Conservation (phyloP, 1,284 basidiomycete species). For the Puccinia novopanici region DNA sequence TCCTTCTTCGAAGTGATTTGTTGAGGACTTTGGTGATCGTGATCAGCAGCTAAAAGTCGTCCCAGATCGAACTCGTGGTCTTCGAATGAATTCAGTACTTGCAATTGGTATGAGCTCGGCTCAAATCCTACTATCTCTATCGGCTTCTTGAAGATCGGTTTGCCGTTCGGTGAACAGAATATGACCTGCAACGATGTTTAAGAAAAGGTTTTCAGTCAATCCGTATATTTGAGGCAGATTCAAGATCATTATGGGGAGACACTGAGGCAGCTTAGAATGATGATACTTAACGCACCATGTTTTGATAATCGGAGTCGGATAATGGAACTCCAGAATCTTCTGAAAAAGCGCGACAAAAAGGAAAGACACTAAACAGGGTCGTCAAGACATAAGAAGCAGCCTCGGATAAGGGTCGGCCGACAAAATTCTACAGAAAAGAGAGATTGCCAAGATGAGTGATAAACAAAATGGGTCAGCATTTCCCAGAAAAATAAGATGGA, state of each 20-base stretch:
- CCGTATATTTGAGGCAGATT: background rate
- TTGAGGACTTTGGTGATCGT: no score
- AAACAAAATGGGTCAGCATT: background rate
- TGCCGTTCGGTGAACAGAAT: slow-evolving; percentile 30
- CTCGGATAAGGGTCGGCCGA: slow-evolving; percentile 68
- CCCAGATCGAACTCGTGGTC: slow-evolving; percentile 50
- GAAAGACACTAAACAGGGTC: slow-evolving; percentile 71
- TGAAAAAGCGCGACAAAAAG: slow-evolving; percentile 76
- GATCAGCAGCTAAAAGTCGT: background rate
- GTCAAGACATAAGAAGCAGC: slow-evolving; percentile 69
- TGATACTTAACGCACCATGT: slow-evolving; percentile 53
- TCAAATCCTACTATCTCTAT: slow-evolving; percentile 26
- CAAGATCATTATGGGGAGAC: background rate
- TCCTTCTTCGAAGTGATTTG: background rate
- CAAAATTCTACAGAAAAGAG: slow-evolving; percentile 66
- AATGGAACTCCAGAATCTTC: slow-evolving; percentile 62
- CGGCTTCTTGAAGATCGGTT: slow-evolving; percentile 34
- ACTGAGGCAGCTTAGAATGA: background rate
- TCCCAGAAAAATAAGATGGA: background rate
- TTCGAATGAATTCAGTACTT: slow-evolving; percentile 49
- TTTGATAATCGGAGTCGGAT: slow-evolving; percentile 38
- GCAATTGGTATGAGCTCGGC: slow-evolving; percentile 31
- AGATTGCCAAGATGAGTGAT: slow-evolving; percentile 43
- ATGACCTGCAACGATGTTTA: slow-evolving; percentile 17
- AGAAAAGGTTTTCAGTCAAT: background rate